A percentile compares a stretch with the other conserved stretches of the same genome.
Conservation (phyloP, 2,329 filamentous ascomycete genomes). For the Colletotrichum incanum region DNA sequence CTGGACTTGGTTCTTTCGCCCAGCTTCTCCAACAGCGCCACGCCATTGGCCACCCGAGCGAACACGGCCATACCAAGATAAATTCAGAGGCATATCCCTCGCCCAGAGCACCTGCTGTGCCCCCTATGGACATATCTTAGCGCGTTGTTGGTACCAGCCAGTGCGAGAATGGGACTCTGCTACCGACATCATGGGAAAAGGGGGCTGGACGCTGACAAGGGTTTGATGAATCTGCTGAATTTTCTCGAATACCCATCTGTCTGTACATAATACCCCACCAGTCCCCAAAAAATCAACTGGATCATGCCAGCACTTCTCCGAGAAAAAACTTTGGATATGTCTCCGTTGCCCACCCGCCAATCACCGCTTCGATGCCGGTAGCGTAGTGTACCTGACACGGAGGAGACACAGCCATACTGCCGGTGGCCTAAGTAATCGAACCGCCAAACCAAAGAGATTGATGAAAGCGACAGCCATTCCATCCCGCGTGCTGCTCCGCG, state of each 20-base stretch:
- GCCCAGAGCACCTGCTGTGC: background rate
- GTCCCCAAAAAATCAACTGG: constrained; percentile 11
- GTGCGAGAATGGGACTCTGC: constrained; percentile 2
- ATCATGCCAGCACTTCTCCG: constrained; percentile 1
- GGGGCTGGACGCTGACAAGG: constrained; percentile 31
- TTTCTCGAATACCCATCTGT: constrained; percentile 14
- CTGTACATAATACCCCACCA: constrained; percentile 25
- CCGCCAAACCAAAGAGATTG: background rate
- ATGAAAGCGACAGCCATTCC: background rate
- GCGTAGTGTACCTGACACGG: constrained; percentile 12
- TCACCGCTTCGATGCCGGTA: background rate
- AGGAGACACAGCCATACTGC: background rate
- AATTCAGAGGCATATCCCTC: background rate
- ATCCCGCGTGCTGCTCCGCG: constrained; percentile 22
- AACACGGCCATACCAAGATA: background rate
- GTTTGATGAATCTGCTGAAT: background rate
- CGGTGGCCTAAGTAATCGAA: too few relatives aligned
- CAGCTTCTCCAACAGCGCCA: constrained; percentile 6
- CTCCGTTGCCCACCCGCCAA: background rate
- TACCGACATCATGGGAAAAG: constrained; percentile 9
- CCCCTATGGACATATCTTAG: constrained; percentile 7
- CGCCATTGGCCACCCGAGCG: constrained; percentile 9
- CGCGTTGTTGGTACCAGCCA: constrained; percentile 18
- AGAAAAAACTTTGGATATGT: background rate
- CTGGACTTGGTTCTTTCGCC: constrained; percentile 4